Evolutionary conservation across 306 rosid species (phyloP).

Genomic region (Quercus parvula): DNA sequence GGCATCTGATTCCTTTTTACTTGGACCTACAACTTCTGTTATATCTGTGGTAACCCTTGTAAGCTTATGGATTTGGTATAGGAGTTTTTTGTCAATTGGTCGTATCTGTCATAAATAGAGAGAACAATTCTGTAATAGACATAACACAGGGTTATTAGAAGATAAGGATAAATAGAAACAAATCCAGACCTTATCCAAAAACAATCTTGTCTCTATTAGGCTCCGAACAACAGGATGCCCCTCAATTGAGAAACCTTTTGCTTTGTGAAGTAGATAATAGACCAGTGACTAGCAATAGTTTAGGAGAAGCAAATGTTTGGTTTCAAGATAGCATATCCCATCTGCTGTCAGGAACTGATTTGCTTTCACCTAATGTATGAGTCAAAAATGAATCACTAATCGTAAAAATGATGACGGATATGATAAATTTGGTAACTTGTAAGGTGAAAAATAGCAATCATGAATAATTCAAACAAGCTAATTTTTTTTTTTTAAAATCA

Average conservation of each 20-base stretch:
- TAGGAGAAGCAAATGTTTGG: slow-evolving; percentile 76
- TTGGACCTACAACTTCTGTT: slow-evolving; percentile 28
- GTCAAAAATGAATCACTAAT: not conserved
- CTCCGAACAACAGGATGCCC: slow-evolving; percentile 74
- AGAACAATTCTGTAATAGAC: slow-evolving; percentile 11
- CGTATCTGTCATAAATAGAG: slow-evolving; percentile 52
- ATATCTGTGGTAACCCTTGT: slow-evolving; percentile 46
- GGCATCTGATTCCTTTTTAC: slow-evolving; percentile 39
- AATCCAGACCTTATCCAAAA: slow-evolving; percentile 67
- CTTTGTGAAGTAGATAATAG: slow-evolving; percentile 74
- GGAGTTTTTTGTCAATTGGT: slow-evolving; percentile 82
- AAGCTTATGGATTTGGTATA: slow-evolving; percentile 85
- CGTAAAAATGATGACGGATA: not conserved
- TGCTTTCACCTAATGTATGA: slow-evolving; percentile 51
- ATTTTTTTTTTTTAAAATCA: too few relatives aligned
- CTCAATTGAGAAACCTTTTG: slow-evolving; percentile 65
- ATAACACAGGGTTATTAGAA: not conserved
- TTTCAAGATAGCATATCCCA: slow-evolving; percentile 87
- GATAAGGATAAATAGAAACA: slow-evolving; percentile 7
- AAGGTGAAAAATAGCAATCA: not conserved
- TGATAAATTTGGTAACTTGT: not conserved
- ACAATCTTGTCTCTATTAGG: slow-evolving; percentile 78
- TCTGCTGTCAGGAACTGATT: slow-evolving; percentile 60
- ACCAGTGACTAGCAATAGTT: slow-evolving; percentile 82
- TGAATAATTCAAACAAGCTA: not conserved